phyloP scores from a whole-genome alignment of 148 eudicot species.

The Silene uniflora region DNA sequence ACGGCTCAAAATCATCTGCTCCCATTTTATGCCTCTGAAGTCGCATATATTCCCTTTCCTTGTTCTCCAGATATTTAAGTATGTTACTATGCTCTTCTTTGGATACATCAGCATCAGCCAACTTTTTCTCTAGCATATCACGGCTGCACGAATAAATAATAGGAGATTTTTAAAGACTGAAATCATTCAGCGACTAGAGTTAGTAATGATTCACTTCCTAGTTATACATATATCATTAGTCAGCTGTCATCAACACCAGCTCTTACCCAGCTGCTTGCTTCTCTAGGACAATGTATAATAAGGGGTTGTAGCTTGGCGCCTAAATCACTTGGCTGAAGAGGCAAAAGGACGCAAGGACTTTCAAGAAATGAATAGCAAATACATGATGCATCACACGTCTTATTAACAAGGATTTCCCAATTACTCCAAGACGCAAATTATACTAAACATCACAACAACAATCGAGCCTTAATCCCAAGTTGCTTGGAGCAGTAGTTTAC shows the following conservation, averaged over 20 bases:
- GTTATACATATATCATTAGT: not conserved
- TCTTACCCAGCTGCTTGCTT: not conserved
- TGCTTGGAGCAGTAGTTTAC: not conserved
- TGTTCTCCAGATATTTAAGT: slow-evolving; percentile 72
- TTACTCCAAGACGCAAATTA: not conserved
- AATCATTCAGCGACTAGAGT: not conserved
- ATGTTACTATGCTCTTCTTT: slow-evolving; percentile 85
- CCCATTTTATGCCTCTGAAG: slow-evolving; percentile 99
- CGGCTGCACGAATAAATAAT: slow-evolving; percentile 46
- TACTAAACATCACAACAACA: not conserved
- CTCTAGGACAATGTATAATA: not conserved
- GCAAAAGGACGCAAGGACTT: not conserved
- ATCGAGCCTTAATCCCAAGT: too few species aligned
- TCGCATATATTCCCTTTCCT: slow-evolving; percentile 93
- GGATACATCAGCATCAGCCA: slow-evolving; percentile 95
- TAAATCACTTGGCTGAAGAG: not conserved
- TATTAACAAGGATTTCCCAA: not conserved
- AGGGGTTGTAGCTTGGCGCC: not conserved
- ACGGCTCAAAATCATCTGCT: slow-evolving; percentile 91
- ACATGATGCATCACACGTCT: not conserved
- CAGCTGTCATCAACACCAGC: not conserved
- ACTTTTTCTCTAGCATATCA: slow-evolving; percentile 76
- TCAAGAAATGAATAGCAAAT: not conserved
- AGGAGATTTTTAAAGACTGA: not conserved
- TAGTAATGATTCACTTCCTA: not conserved